Evolutionary conservation across 805 yeast genomes (phyloP).

Genomic region (Candida wancherniae): DNA sequence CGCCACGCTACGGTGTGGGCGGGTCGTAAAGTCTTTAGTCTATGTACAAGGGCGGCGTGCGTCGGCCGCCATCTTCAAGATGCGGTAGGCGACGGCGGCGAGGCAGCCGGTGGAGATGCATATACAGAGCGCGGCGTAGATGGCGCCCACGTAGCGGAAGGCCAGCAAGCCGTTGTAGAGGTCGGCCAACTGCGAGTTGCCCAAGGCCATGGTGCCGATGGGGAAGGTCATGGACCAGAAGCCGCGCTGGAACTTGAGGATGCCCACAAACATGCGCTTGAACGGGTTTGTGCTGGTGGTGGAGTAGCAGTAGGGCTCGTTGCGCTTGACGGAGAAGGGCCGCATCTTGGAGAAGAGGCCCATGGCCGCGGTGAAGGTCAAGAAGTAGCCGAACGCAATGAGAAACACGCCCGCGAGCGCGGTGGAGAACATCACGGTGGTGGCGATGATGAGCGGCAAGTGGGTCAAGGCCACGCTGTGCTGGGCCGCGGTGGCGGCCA

Average conservation of each 20-base stretch:
- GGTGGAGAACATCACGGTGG: constrained; percentile 14
- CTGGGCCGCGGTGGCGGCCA: constrained; percentile 6
- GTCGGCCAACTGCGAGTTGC: constrained; percentile 47
- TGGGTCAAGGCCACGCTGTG: constrained; percentile 3
- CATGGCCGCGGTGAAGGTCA: constrained; percentile 33
- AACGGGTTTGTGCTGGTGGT: constrained; percentile 8
- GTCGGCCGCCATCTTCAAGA: constrained; percentile 10
- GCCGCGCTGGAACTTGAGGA: constrained; percentile 19
- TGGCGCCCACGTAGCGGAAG: constrained; percentile 57
- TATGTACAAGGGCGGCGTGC: neutral
- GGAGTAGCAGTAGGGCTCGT: constrained; percentile 17
- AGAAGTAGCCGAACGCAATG: constrained; percentile 55
- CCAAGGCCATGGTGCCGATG: constrained; percentile 64
- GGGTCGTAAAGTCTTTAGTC: neutral
- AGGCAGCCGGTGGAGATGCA: constrained; percentile 35
- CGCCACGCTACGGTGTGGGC: neutral
- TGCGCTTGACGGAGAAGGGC: constrained; percentile 31
- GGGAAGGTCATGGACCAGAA: constrained; percentile 90
- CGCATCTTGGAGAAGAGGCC: constrained; percentile 39
- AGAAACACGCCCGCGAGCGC: constrained; percentile 36
- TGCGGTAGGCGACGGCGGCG: constrained; percentile 23
- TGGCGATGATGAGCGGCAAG: constrained; percentile 7
- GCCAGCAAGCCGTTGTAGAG: constrained; percentile 38
- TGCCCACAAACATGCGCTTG: constrained; percentile 14
- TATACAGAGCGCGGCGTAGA: constrained; percentile 54